These are phyloP conservation scores for Candida berthetii DNA, from an alignment of 805 yeast species.

Conservation along the genomic window DNA sequence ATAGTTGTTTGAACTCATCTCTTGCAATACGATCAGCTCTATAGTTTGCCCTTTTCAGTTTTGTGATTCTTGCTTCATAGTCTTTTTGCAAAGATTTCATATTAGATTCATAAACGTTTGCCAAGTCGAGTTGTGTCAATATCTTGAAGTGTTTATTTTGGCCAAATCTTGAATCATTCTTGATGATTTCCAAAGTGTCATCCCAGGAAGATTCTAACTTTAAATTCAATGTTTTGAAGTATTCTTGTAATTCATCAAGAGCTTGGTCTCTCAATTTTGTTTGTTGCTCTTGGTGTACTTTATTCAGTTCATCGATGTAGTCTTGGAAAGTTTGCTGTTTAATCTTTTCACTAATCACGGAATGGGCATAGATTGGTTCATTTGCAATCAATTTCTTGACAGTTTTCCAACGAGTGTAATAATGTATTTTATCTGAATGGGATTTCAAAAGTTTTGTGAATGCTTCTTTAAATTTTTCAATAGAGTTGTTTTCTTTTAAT, in stretches of 20 bases:
- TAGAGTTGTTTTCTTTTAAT: slow-evolving; percentile 42
- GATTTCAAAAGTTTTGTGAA: slow-evolving; percentile 40
- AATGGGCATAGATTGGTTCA: slow-evolving; percentile 61
- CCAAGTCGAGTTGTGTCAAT: slow-evolving; percentile 53
- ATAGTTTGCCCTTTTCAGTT: slow-evolving; percentile 33
- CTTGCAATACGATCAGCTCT: slow-evolving; percentile 63
- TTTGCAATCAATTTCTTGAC: slow-evolving; percentile 37
- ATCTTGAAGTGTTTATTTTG: slow-evolving; percentile 50
- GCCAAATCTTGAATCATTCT: slow-evolving; percentile 43
- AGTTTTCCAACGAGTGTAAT: slow-evolving; percentile 61
- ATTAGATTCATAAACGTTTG: slow-evolving; percentile 40
- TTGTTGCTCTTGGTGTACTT: slow-evolving; percentile 17
- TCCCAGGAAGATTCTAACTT: slow-evolving; percentile 15
- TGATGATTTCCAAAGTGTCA: slow-evolving; percentile 7
- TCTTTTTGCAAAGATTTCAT: slow-evolving; percentile 21
- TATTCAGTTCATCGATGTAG: slow-evolving; percentile 36
- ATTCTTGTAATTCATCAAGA: slow-evolving; percentile 42
- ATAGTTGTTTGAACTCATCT: slow-evolving; percentile 43
- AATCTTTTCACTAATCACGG: slow-evolving; percentile 51
- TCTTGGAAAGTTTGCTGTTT: slow-evolving; percentile 49
- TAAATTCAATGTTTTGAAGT: slow-evolving; percentile 33
- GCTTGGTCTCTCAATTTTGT: slow-evolving; percentile 38
- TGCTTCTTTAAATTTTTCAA: slow-evolving; percentile 50
- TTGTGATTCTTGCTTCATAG: slow-evolving; percentile 15
- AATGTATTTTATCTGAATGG: slow-evolving; percentile 28